Conservation (phyloP, 2,329 filamentous ascomycete genomes). For the Arthrobotrys megalospora region DNA sequence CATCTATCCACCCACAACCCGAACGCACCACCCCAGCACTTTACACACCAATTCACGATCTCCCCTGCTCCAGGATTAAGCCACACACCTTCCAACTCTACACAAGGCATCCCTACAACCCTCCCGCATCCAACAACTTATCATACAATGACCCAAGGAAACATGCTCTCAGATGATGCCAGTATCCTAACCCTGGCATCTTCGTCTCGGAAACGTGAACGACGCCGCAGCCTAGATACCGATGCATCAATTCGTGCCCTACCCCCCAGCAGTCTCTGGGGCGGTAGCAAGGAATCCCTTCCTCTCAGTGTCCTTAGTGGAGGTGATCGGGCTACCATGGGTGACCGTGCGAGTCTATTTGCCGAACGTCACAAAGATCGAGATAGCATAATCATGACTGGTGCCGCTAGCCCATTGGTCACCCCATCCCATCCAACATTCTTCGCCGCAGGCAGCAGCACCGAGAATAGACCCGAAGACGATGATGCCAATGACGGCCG, state of each 20-base stretch:
- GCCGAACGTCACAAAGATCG: constrained; percentile 54
- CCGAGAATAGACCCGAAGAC: constrained; percentile 35
- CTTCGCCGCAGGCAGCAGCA: constrained; percentile 43
- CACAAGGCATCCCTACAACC: constrained; percentile 66
- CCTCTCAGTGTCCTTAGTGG: constrained; percentile 82
- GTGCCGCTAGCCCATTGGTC: constrained; percentile 43
- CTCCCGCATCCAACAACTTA: constrained; percentile 80
- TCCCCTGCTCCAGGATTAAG: constrained; percentile 62
- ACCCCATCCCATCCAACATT: constrained; percentile 57
- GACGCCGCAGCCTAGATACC: constrained; percentile 85
- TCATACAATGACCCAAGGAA: constrained; percentile 83
- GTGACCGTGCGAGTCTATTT: constrained; percentile 41
- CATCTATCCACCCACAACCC: constrained; percentile 64
- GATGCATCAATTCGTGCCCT: constrained; percentile 87
- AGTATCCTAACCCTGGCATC: constrained; percentile 84
- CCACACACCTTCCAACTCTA: constrained; percentile 54
- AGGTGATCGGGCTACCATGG: constrained; percentile 56
- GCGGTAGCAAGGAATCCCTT: constrained; percentile 83
- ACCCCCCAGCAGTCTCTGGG: constrained; percentile 86
- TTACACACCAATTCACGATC: constrained; percentile 71
- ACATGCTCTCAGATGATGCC: constrained; percentile 85
- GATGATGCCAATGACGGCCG: constrained; percentile 50
- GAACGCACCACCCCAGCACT: constrained; percentile 67
- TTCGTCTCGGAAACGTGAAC: constrained; percentile 83
- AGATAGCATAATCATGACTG: constrained; percentile 55